A percentile compares a stretch with the other conserved stretches of the same genome.
These are phyloP conservation scores for Erysimum pusillum DNA, from an alignment of 441 rosid genomes.

Conservation along the genomic window DNA sequence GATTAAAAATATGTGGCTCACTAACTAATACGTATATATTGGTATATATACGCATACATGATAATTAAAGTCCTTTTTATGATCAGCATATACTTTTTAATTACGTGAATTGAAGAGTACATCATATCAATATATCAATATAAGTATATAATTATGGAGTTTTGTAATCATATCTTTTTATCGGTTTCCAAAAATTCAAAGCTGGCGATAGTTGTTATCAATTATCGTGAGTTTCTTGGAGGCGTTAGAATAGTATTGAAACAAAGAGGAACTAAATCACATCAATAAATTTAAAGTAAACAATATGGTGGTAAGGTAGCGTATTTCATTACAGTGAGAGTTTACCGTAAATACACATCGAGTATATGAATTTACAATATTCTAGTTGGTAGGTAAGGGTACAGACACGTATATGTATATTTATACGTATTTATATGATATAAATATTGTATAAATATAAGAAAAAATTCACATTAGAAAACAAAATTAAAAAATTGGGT, in stretches of 20 bases:
- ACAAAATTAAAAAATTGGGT: slow-evolving; percentile 26
- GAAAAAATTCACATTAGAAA: slow-evolving; percentile 23
- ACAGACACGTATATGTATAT: slow-evolving; percentile 8
- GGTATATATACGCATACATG: not conserved
- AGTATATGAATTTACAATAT: slow-evolving; percentile 19
- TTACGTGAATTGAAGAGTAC: slow-evolving; percentile 16
- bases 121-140: slow-evolving; percentile 28
- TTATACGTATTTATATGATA: slow-evolving; percentile 24
- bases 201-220: slow-evolving; percentile 46
- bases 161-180: slow-evolving; percentile 38
- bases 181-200: slow-evolving; percentile 38
- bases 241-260: slow-evolving; percentile 27
- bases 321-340: slow-evolving; percentile 20
- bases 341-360: slow-evolving; percentile 28
- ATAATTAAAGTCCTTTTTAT: slow-evolving; percentile 8
- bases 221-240: slow-evolving; percentile 41
- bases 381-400: slow-evolving; percentile 37
- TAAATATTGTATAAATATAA: slow-evolving; percentile 16
- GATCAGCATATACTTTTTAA: not conserved
- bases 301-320: not conserved
- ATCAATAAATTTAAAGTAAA: not conserved
- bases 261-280: slow-evolving; percentile 22
- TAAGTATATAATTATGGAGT: slow-evolving; percentile 21
- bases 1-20: not conserved
- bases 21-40: not conserved